Evolutionary conservation across 2,329 filamentous ascomycete species (phyloP).

Genomic region (Penicillium sp.): DNA sequence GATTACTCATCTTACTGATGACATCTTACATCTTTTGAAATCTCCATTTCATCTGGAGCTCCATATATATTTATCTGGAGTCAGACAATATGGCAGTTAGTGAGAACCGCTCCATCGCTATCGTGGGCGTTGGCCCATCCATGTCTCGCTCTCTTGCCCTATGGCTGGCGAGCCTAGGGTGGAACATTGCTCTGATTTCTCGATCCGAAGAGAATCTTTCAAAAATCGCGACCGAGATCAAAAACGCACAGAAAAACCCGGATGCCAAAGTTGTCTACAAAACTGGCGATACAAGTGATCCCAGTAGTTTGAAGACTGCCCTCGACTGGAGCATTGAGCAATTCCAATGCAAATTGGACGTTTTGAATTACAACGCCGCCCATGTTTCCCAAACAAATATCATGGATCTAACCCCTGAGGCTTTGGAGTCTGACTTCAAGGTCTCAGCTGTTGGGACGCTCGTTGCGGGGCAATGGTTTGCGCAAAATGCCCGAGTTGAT

Average conservation of each 20-base stretch:
- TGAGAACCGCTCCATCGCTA: neutral
- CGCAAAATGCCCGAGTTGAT: neutral
- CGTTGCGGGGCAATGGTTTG: neutral
- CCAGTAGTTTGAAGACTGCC: neutral
- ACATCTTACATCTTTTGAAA: no score
- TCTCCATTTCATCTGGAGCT: no score
- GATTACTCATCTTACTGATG: no score
- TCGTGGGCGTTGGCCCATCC: constrained; percentile 1
- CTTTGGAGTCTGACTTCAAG: neutral
- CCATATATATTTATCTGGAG: no score
- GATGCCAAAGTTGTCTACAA: neutral
- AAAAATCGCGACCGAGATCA: neutral
- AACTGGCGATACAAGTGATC: neutral
- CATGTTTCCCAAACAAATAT: neutral
- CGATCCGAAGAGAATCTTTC: neutral
- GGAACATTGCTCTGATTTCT: neutral
- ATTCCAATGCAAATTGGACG: neutral
- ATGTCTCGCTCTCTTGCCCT: constrained; percentile 5
- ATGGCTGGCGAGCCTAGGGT: neutral
- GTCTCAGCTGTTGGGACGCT: neutral
- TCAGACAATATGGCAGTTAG: neutral
- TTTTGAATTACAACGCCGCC: neutral
- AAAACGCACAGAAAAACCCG: neutral
- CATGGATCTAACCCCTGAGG: neutral
- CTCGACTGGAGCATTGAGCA: neutral